A percentile compares a stretch with the other conserved stretches of the same genome.
Evolutionary conservation across 202 grass and related monocot species (phyloP).

Genomic region (Bolboschoenoplectus hybrid): DNA sequence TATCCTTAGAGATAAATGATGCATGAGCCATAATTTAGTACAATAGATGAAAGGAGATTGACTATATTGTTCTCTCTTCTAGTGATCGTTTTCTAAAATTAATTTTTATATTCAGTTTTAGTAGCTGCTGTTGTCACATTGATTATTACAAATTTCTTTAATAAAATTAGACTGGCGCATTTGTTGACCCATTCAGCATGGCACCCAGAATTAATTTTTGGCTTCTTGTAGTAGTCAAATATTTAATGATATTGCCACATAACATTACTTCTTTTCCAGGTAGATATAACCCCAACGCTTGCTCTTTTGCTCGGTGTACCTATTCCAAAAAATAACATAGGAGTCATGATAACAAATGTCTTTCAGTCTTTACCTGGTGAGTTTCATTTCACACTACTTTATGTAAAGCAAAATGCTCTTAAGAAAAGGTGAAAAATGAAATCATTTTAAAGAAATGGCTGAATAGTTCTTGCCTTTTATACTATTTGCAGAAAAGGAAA

Average conservation of each 20-base stretch:
- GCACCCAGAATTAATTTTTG: background rate
- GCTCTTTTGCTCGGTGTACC: slow-evolving; percentile 79
- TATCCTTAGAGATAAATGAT: background rate
- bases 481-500: slow-evolving; percentile 3
- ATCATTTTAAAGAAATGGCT: background rate
- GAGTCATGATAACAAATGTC: slow-evolving; percentile 65
- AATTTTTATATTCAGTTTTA: background rate
- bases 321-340: slow-evolving; percentile 96
- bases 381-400: slow-evolving; percentile 20
- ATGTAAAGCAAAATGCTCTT: background rate
- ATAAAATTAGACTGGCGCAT: background rate
- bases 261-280: slow-evolving; percentile 54
- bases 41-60: background rate
- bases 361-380: slow-evolving; percentile 84
- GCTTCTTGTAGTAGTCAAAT: slow-evolving; percentile 5
- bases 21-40: background rate
- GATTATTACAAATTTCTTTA: slow-evolving; percentile 5
- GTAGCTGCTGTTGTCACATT: slow-evolving; percentile 6
- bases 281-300: slow-evolving; percentile 85
- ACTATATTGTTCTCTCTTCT: background rate
- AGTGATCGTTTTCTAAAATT: background rate
- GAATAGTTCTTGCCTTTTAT: background rate
- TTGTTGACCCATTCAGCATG: background rate
- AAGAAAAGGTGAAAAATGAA: background rate
- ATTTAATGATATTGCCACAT: slow-evolving; percentile 14